Evolutionary conservation across 2,329 filamentous ascomycete genomes (phyloP), one percentile per base, ranked within the genome.

Genomic region (Davidsoniella virescens): DNA sequence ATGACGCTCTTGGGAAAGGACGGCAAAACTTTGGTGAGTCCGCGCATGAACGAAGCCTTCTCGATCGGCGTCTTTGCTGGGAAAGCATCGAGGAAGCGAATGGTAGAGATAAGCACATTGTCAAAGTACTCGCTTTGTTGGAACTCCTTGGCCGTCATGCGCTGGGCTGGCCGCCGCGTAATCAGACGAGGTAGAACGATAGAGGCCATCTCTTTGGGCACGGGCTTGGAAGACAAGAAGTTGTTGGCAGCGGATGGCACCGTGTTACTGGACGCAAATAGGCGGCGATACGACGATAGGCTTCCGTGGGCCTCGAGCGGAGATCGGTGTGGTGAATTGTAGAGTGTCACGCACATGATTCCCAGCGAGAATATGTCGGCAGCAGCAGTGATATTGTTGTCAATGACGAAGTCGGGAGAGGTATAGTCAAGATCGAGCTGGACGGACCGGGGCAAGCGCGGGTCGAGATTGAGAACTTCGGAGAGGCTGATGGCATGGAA

Each of bases 81-180:
- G 53, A 98, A 78, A 0, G 81, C 76, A 58, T 98, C 92, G 23
- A 98, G 70, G 60, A 98, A 98, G 10, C 92, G 84, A 55, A 98
- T 94, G 0, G 92, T 95, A 0, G 88, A 94, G 18, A 98, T 87
- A 4, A 98, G 71, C 43, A 96, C 85, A 59, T 96, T 98, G 65
- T 98, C 87, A 62, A 98, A 98, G 62, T 93, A 98, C 56, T 86
- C 81, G 59, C 87, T 93, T 63, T 95, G 79, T 61, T 98, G 92
- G 57, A 98, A 96, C 58, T 94, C 90, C 49, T 77, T 79, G 4
- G 90, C 87, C 23, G 80, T 87, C 68, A 96, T 76, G 42, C 92
- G 78, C 61, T 94, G 85, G 2, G 87, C 87, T 2, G 92, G 87
- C 50, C 87, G 73, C 55, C 92, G 75, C 0, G 90, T 92, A 52